These are phyloP conservation scores for Intubia oerlemansii DNA, from an alignment of 2,329 filamentous ascomycete species.

Conservation along the genomic window DNA sequence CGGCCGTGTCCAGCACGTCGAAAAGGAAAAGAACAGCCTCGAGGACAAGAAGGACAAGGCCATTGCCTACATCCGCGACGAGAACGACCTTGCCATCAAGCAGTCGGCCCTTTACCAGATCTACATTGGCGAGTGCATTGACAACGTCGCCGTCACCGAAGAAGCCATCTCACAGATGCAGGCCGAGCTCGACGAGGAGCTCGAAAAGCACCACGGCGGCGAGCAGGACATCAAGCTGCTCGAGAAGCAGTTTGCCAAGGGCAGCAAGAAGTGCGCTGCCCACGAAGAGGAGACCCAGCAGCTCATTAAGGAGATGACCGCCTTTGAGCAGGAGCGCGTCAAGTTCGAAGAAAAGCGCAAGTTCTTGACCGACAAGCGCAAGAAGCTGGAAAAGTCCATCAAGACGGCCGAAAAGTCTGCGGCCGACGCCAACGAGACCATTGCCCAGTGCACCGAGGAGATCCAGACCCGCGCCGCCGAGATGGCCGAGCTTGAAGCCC, in stretches of 20 bases:
- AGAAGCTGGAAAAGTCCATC: constrained; percentile 83
- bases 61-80: constrained; percentile 67
- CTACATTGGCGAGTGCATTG: constrained; percentile 68
- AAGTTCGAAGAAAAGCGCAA: constrained; percentile 98
- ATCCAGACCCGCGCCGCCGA: constrained; percentile 58
- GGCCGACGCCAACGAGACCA: constrained; percentile 53
- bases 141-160: constrained; percentile 73
- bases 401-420: constrained; percentile 53
- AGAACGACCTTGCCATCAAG: constrained; percentile 80
- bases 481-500: constrained; percentile 52
- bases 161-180: constrained; percentile 88
- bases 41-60: constrained; percentile 97
- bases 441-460: constrained; percentile 57
- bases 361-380: constrained; percentile 74
- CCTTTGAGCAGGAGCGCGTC: constrained; percentile 88
- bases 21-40: constrained; percentile 83
- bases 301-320: constrained; percentile 69
- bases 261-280: constrained; percentile 62
- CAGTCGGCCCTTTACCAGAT: constrained; percentile 86
- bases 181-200: constrained; percentile 61
- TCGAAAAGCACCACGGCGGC: constrained; percentile 78
- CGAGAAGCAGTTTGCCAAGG: constrained; percentile 59
- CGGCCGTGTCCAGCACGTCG: constrained; percentile 84
- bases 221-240: constrained; percentile 12
- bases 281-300: constrained; percentile 66